Evolutionary conservation across 140 eudicot species (phyloP).

Genomic region (Erigeron philadelphicus): DNA sequence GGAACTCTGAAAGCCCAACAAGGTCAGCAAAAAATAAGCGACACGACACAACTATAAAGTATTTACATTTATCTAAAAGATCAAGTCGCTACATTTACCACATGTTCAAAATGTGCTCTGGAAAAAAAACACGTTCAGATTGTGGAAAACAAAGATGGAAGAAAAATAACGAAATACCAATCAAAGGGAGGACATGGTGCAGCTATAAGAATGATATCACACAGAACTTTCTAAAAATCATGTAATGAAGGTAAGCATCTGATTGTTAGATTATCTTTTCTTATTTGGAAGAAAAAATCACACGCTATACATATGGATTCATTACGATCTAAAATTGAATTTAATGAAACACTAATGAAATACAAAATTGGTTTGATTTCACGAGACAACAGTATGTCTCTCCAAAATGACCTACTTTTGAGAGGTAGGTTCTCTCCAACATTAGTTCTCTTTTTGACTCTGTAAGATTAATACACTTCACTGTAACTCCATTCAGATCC

Average conservation of each 20-base stretch:
- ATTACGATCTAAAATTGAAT: too few relatives aligned
- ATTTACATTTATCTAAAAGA: neutral
- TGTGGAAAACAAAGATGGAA: neutral
- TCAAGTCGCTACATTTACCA: neutral
- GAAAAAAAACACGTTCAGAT: neutral
- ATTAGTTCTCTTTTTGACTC: too few relatives aligned
- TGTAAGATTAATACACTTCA: too few relatives aligned
- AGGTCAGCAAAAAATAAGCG: slow-evolving; percentile 5
- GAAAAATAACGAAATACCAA: neutral
- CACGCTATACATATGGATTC: too few relatives aligned
- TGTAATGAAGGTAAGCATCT: neutral
- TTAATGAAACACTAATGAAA: too few relatives aligned
- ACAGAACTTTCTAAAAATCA: neutral
- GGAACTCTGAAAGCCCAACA: slow-evolving; percentile 60
- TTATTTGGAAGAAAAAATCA: too few relatives aligned
- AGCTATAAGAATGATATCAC: slow-evolving; percentile 7
- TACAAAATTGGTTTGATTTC: too few relatives aligned
- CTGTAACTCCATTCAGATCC: too few relatives aligned
- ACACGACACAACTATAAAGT: too few relatives aligned
- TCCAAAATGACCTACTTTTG: too few relatives aligned
- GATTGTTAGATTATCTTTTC: neutral
- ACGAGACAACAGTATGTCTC: too few relatives aligned
- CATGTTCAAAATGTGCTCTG: neutral
- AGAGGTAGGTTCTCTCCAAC: too few relatives aligned
- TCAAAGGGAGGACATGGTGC: neutral